Conservation (phyloP, 129 eudicot genomes). For the Pittosporum tobira region DNA sequence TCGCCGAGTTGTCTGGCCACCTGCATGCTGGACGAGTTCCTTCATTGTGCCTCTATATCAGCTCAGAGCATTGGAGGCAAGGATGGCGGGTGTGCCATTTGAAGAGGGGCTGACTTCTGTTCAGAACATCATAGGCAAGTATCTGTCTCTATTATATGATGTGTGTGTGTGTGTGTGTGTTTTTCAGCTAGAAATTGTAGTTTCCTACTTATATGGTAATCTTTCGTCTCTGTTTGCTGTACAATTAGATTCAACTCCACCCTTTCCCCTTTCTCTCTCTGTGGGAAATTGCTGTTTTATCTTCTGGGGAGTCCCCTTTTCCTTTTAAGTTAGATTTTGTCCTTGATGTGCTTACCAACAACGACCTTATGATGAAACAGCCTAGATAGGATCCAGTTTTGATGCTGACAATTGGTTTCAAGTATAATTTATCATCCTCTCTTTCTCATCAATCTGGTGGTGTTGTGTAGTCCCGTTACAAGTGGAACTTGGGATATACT, state of each 20-base stretch:
- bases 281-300: background rate
- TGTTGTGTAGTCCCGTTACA: too few species aligned
- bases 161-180: constrained; percentile 4
- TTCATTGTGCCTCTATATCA: constrained; percentile 12
- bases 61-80: constrained; percentile 23
- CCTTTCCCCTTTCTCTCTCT: background rate
- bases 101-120: constrained; percentile 26
- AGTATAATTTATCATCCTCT: too few species aligned
- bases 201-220: background rate
- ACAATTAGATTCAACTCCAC: background rate
- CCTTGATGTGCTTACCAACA: too few species aligned
- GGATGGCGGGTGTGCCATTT: constrained; percentile 25
- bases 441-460: too few species aligned
- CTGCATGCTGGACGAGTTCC: constrained; percentile 11
- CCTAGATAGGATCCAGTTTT: too few species aligned
- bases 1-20: constrained; percentile 20
- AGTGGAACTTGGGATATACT: background rate
- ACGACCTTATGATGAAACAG: too few species aligned
- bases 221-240: background rate
- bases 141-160: constrained; percentile 30
- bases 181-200: background rate
- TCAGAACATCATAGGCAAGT: constrained; percentile 45
- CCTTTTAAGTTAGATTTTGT: too few species aligned
- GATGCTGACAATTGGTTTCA: too few species aligned
- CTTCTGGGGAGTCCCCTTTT: too few species aligned